Evolutionary conservation across 169 alveolate genomes (phyloP), one percentile per base, ranked within the genome.

Genomic region (Plasmodium yoelii): DNA sequence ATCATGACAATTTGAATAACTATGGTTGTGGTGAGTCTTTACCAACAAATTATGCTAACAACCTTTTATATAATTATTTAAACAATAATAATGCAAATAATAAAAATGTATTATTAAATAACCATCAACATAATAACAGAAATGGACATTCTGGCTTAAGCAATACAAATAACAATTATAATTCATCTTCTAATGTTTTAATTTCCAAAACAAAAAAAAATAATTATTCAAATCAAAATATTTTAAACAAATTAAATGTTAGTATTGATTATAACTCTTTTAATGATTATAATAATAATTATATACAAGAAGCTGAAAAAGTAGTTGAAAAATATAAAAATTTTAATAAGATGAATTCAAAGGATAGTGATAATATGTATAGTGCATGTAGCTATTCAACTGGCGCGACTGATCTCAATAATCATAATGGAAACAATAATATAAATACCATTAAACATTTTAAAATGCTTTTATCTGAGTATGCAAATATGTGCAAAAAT

Each of bases 231-330:
- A 75, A 77, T 77, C 77, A 77, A 77, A 77, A 77, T 12, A 77
- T 77, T 77, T 8, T 77, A 18, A 77, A 77, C 53, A 77, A 77
- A 51, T 64, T 77, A 46, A 77, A 77, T 26, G 88, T 77, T 10
- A 77, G 88, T 57, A 77, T 77, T 28, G 88, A 77, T 26, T 77
- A 77, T 39, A 24, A 65, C 2, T 77, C 88, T n/a, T 77, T 49
- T 10, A 63, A 47, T 13, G 88, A 77, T 57, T 77, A 24, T 56
- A 77, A 56, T 24, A 61, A 77, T n/a, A 77, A 77, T 22, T 77
- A 77, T 57, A 77, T 77, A 49, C 88, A 77, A 57, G 88, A 77
- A 26, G 88, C 88, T 19, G 88, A 77, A 42, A 77, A 77, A 46
- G 80, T 77, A 0, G 88, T 77, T 10, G 88, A 77, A 44, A 77